Evolutionary conservation across 495 filamentous ascomycete genomes (phyloP), one percentile per base, ranked within the genome.

Genomic region (Terfezia claveryi): DNA sequence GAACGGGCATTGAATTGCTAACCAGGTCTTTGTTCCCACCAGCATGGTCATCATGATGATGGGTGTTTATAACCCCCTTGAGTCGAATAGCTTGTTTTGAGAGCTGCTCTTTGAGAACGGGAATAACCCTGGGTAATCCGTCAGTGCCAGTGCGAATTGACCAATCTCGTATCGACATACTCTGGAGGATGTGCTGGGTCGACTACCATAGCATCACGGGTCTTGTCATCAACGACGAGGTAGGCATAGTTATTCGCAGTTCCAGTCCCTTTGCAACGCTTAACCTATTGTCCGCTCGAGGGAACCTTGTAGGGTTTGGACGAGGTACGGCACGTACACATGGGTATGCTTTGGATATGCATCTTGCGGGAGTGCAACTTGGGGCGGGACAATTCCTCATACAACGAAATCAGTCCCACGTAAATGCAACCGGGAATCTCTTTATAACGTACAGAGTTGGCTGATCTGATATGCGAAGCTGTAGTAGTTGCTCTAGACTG

Each of bases 301-400:
- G 20, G 20, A 46, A 37, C 12, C n/a, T 50, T 38, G 3, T 23
- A 23, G 5, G 14, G 54, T 11, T 27, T 27, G 55, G 44, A 38
- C 54, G 14, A 16, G 41, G 16, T 5, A 37, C 55, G 38, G 12
- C 17, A 76, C 84, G 64, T 79, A 94, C 89, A 96, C 91, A 96
- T 98, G 37, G 91, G 91, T 72, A 98, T 94, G 55, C 86, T 87
- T 67, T 87, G 79, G 69, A 98, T 82, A 80, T 95, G 87, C 91
- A 98, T 98, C 60, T 66, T 68, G 68, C 75, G 72, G 50, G 50
- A 20, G 20, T 20, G 20, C 2, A 20, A 2, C 20, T 20, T 51
- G 50, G 41, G 41, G 17, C 8, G 8, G 3, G 41, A 9, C 41
- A 14, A 14, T 46, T 46, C 14, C 12, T 4, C 14, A 20, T 46